Conservation (phyloP, 257 asterid genomes). For the Solanum bulbocastanum region DNA sequence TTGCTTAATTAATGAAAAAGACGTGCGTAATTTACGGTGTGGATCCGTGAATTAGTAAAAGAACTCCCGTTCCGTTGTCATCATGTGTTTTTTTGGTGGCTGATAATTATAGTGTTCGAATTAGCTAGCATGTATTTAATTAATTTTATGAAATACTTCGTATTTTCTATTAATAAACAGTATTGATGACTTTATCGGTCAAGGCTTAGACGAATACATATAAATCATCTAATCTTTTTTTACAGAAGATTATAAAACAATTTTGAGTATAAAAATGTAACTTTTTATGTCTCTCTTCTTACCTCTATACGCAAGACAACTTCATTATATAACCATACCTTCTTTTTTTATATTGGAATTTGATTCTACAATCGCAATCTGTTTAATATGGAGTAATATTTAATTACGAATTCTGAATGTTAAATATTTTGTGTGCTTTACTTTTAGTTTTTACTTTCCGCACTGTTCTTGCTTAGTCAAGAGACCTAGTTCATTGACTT, state of each 20-base stretch:
- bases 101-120: neutral
- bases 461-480: too few species aligned
- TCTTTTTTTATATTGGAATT: neutral
- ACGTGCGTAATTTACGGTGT: constrained; percentile 65
- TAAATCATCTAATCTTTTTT: neutral
- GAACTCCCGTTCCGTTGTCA: neutral
- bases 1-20: constrained; percentile 26
- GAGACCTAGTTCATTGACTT: too few species aligned
- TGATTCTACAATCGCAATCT: neutral
- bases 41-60: constrained; percentile 11
- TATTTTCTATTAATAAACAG: neutral
- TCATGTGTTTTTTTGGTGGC: too few species aligned
- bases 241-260: neutral
- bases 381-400: neutral
- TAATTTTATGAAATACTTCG: neutral
- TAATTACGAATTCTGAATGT: neutral
- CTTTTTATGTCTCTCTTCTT: neutral
- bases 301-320: neutral
- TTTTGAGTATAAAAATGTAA: neutral
- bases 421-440: neutral
- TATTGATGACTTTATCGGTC: neutral
- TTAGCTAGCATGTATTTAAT: neutral
- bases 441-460: too few species aligned
- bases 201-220: neutral
- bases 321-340: neutral